A percentile compares a stretch with the other conserved stretches of the same genome.
Conservation (phyloP, 331 rosid species). For the Saraca asoca region DNA sequence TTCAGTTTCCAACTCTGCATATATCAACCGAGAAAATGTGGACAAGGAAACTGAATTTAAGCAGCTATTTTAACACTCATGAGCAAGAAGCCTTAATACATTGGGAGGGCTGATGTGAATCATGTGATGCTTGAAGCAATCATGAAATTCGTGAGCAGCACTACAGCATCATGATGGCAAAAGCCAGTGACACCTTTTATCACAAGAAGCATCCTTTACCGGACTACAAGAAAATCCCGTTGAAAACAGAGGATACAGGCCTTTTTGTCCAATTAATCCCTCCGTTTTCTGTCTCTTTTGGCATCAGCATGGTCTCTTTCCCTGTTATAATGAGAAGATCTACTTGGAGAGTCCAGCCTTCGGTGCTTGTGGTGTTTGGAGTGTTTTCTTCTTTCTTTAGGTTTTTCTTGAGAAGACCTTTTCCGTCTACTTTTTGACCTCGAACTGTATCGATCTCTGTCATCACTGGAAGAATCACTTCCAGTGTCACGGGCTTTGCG, state of each 20-base stretch:
- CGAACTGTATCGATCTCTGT: conserved; percentile 45
- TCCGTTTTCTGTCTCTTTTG: conserved; percentile 55
- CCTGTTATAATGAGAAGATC: conserved; percentile 41
- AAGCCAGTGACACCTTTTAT: conserved; percentile 12
- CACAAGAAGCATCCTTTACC: conserved; percentile 1
- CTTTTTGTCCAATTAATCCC: conserved; percentile 44
- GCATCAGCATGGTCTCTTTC: conserved; percentile 49
- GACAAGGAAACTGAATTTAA: background rate
- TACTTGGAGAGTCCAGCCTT: conserved; percentile 57
- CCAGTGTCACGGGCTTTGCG: conserved; percentile 54
- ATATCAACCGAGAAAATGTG: conserved; percentile 3
- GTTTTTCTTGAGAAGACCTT: conserved; percentile 66
- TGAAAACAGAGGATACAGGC: conserved; percentile 25
- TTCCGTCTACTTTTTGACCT: conserved; percentile 63
- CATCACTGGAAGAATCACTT: conserved; percentile 56
- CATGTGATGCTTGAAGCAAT: conserved; percentile 5
- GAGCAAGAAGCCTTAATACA: conserved; percentile 6
- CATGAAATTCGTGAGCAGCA: conserved; percentile 14
- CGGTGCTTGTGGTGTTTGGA: conserved; percentile 61
- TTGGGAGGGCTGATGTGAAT: conserved; percentile 18
- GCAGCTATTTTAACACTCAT: conserved; percentile 14
- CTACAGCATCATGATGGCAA: conserved; percentile 25
- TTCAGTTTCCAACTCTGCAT: conserved; percentile 9
- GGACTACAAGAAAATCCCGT: background rate
- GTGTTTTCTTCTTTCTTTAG: conserved; percentile 58